Evolutionary conservation across 2,329 filamentous ascomycete genomes (phyloP).

Genomic region (Hymenotorrendiella dingleyae): DNA sequence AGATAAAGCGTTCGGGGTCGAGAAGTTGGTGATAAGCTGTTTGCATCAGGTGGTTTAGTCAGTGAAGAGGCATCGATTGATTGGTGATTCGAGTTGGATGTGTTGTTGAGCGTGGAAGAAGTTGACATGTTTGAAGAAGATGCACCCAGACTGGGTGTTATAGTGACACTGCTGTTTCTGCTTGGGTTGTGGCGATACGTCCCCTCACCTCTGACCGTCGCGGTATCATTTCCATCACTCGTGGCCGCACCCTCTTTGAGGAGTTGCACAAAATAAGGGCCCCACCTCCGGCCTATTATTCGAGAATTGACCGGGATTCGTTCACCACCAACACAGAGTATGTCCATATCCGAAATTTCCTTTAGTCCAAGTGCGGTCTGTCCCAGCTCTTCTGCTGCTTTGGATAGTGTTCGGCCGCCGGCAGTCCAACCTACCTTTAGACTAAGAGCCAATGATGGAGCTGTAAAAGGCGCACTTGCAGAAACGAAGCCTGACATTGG

Average conservation of each 20-base stretch:
- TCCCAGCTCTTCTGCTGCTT: slow-evolving; percentile 79
- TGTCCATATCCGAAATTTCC: slow-evolving; percentile 96
- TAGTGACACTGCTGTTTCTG: slow-evolving; percentile 78
- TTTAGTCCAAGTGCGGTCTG: slow-evolving; percentile 70
- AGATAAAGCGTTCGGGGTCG: slow-evolving; percentile 85
- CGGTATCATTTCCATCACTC: slow-evolving; percentile 66
- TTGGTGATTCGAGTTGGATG: slow-evolving; percentile 9
- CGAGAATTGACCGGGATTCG: slow-evolving; percentile 91
- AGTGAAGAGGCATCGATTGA: slow-evolving; percentile 13
- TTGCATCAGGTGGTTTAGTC: slow-evolving; percentile 32
- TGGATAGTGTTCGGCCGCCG: slow-evolving; percentile 69
- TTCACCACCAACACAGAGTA: slow-evolving; percentile 85
- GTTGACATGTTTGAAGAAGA: slow-evolving; percentile 41
- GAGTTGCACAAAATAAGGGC: slow-evolving; percentile 90
- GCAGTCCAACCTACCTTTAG: slow-evolving; percentile 59
- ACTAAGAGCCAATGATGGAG: slow-evolving; percentile 36
- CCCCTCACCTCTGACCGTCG: slow-evolving; percentile 62
- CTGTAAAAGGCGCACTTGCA: slow-evolving; percentile 65
- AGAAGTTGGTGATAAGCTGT: slow-evolving; percentile 52
- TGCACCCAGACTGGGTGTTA: slow-evolving; percentile 61
- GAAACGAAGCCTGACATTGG: slow-evolving; percentile 82
- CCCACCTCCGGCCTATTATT: slow-evolving; percentile 83
- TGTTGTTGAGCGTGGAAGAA: slow-evolving; percentile 40
- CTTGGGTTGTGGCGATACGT: slow-evolving; percentile 50
- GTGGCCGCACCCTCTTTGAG: slow-evolving; percentile 69